A percentile compares a stretch with the other conserved stretches of the same genome.
Conservation (phyloP, 805 yeast genomes). For the Yarrowia phangngaensis region DNA sequence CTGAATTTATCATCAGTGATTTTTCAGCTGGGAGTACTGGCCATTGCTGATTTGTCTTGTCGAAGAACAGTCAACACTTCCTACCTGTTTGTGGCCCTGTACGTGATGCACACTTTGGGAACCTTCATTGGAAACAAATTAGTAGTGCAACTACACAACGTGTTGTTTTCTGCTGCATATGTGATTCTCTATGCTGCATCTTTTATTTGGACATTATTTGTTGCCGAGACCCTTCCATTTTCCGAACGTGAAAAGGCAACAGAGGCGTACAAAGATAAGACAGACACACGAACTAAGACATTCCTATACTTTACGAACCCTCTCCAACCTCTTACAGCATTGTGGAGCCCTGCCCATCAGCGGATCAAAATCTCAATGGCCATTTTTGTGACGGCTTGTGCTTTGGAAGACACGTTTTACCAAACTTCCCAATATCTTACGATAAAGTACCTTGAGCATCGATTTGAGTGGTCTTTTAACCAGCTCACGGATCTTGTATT, state of each 20-base stretch:
- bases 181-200: background rate
- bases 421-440: conserved; percentile 8
- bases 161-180: too few relatives aligned
- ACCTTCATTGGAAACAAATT: background rate
- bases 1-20: conserved; percentile 1
- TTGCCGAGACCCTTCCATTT: conserved; percentile 1
- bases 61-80: conserved; percentile 14
- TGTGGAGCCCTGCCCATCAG: background rate
- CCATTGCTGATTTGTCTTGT: conserved; percentile 9
- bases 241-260: conserved; percentile 12
- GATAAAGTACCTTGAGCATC: background rate
- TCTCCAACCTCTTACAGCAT: conserved; percentile 1
- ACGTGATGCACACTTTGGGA: background rate
- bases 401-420: conserved; percentile 16
- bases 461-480: conserved; percentile 2
- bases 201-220: background rate
- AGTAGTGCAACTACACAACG: too few relatives aligned
- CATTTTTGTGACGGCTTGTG: conserved; percentile 10
- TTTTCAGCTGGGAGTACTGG: conserved; percentile 8
- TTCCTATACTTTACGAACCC: conserved; percentile 5
- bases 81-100: conserved; percentile 1
- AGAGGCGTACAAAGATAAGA: background rate
- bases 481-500: conserved; percentile 5
- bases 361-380: conserved; percentile 18
- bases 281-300: background rate